Conservation (phyloP, 2,329 filamentous ascomycete species). For the Beauveria sp. region DNA sequence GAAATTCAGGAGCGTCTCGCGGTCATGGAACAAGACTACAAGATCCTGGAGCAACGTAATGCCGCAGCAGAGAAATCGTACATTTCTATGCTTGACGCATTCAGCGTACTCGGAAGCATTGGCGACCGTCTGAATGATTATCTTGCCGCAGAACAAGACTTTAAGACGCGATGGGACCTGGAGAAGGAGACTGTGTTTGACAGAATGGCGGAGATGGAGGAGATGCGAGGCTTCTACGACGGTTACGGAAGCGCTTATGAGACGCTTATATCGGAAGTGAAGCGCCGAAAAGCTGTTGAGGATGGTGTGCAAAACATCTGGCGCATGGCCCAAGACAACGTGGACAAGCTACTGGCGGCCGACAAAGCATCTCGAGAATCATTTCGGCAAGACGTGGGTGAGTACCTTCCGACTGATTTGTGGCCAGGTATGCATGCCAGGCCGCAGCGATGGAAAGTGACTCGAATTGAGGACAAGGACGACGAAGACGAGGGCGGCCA, state of each 20-base stretch:
- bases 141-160: slow-evolving; percentile 56
- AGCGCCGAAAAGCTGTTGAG: slow-evolving; percentile 64
- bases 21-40: slow-evolving; percentile 68
- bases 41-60: slow-evolving; percentile 54
- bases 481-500: neutral
- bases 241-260: slow-evolving; percentile 81
- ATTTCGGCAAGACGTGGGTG: slow-evolving; percentile 76
- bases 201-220: slow-evolving; percentile 68
- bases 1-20: slow-evolving; percentile 68
- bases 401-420: slow-evolving; percentile 79
- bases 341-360: slow-evolving; percentile 65
- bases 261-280: slow-evolving; percentile 74
- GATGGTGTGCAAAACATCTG: slow-evolving; percentile 67
- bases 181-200: slow-evolving; percentile 62
- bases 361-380: slow-evolving; percentile 67
- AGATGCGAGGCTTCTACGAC: slow-evolving; percentile 76
- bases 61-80: slow-evolving; percentile 43
- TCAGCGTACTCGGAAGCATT: slow-evolving; percentile 60
- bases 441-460: slow-evolving; percentile 44
- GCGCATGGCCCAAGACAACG: slow-evolving; percentile 66
- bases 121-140: slow-evolving; percentile 58
- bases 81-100: slow-evolving; percentile 52
- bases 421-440: slow-evolving; percentile 69
- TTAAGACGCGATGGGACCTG: slow-evolving; percentile 61
- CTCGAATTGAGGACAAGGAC: slow-evolving; percentile 25